Base-by-base conservation (phyloP, 2,329 filamentous ascomycete species). In the Cucurbitaria berberidis region DNA sequence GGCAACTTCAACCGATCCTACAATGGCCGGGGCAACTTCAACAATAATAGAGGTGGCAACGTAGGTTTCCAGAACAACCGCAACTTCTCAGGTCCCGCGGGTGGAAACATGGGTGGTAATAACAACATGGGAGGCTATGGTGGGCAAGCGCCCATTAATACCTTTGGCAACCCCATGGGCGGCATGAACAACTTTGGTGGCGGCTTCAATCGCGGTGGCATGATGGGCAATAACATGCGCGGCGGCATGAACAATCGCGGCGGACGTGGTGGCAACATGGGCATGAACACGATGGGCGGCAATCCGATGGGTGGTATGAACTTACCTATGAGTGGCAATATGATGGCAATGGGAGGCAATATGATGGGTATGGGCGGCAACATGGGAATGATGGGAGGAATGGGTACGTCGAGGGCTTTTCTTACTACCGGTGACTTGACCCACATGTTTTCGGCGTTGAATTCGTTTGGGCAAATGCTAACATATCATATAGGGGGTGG, bases 211-310 rank as follows among this genome's bases (percentile, higher is more conserved):
- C 80, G 83, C 35, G 71, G 73, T 18, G 70, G 69, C 38, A 73
- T 73, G 66, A 74, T 74, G 70, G 67, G 64, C 30, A 67, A 65
- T 13, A 68, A 68, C 18, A 73, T 70, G 65, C 68, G 73, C 7
- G 57, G 84, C 82, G 76, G 82, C 77, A 69, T 75, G 70, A 82
- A 77, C 45, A 81, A 66, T 46, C 70, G 68, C 39, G 66, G 68
- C 19, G 64, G 68, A 13, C 60, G 69, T 41, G 67, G 81, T 54
- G 72, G 71, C 27, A 64, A 55, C 13, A 74, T 72, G 63, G 70
- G 68, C 36, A 72, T 72, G 68, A 69, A 68, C 51, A 67, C 60
- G 46, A 76, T 77, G 74, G 71, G 66, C 30, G 68, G 61, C 16
- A 45, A 41, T 16, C 68, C 66, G 2, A 76, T 77, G 74, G 70